A percentile compares a stretch with the other conserved stretches of the same genome.
Conservation (phyloP, 768 basidiomycete species). For the Lentinula sp. region DNA sequence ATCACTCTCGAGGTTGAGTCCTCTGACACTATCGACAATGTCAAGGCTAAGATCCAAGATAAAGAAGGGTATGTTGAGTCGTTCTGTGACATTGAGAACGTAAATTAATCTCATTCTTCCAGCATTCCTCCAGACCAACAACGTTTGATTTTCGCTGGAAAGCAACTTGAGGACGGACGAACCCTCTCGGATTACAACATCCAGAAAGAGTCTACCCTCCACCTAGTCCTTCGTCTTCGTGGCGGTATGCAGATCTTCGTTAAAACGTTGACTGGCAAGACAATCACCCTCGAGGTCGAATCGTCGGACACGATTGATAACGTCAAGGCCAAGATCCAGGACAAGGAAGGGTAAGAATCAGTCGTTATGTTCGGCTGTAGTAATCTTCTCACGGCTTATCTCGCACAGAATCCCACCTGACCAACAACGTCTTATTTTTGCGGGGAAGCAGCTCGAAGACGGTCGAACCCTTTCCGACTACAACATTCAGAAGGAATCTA, state of each 20-base stretch:
- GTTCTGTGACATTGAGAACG: background rate
- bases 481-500: constrained; percentile 95
- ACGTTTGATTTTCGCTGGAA: constrained; percentile 76
- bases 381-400: constrained; percentile 6
- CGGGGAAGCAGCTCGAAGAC: constrained; percentile 93
- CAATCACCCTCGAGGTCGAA: constrained; percentile 84
- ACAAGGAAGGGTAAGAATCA: constrained; percentile 59
- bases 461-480: constrained; percentile 87
- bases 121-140: constrained; percentile 65
- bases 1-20: constrained; percentile 73
- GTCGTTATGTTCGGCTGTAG: background rate
- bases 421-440: constrained; percentile 94
- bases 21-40: constrained; percentile 66
- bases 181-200: constrained; percentile 68
- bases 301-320: constrained; percentile 74
- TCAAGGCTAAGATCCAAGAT: constrained; percentile 83
- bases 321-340: constrained; percentile 80
- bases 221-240: constrained; percentile 44
- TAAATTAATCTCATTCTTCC: background rate
- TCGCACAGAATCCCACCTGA: constrained; percentile 66
- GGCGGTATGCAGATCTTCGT: constrained; percentile 80
- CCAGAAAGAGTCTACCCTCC: constrained; percentile 57
- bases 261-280: constrained; percentile 87
- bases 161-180: constrained; percentile 80
- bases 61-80: constrained; percentile 62